These are phyloP conservation scores for Coprinellus micaceus DNA, from an alignment of 768 basidiomycete species.

Conservation along the genomic window DNA sequence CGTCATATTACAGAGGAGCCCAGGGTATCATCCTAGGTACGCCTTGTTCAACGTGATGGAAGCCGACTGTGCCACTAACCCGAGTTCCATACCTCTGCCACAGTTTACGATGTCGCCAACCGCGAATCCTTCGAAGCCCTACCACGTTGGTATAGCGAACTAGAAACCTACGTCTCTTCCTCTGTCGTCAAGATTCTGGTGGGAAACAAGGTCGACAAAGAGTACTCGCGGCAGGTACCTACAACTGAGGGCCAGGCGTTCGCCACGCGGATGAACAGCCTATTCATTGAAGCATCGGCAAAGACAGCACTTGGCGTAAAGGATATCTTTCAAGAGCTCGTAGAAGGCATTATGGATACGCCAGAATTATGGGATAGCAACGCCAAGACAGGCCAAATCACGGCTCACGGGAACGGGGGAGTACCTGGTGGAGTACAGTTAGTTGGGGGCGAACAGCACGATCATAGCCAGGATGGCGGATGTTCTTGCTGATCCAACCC, in stretches of 20 bases:
- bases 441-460: slow-evolving; percentile 30
- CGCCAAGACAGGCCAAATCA: slow-evolving; percentile 24
- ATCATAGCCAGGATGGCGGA: slow-evolving; percentile 14
- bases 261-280: slow-evolving; percentile 73
- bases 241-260: slow-evolving; percentile 75
- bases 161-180: slow-evolving; percentile 86
- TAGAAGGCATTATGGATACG: slow-evolving; percentile 77
- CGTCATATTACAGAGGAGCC: slow-evolving; percentile 89
- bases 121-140: slow-evolving; percentile 91
- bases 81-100: not conserved
- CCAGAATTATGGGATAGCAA: slow-evolving; percentile 69
- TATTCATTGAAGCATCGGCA: slow-evolving; percentile 91
- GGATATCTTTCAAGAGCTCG: slow-evolving; percentile 70
- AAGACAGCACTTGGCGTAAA: slow-evolving; percentile 85
- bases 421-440: slow-evolving; percentile 49
- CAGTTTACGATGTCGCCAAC: slow-evolving; percentile 94
- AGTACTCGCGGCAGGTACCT: slow-evolving; percentile 85
- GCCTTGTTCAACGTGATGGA: not conserved
- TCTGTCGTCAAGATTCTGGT: slow-evolving; percentile 93
- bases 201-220: slow-evolving; percentile 94
- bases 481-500: slow-evolving; percentile 28
- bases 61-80: not conserved
- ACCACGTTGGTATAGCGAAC: slow-evolving; percentile 88
- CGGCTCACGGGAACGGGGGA: slow-evolving; percentile 42
- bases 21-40: slow-evolving; percentile 77